Conservation (phyloP, 2,329 filamentous ascomycete species). For the Neopestalotiopsis clavispora region DNA sequence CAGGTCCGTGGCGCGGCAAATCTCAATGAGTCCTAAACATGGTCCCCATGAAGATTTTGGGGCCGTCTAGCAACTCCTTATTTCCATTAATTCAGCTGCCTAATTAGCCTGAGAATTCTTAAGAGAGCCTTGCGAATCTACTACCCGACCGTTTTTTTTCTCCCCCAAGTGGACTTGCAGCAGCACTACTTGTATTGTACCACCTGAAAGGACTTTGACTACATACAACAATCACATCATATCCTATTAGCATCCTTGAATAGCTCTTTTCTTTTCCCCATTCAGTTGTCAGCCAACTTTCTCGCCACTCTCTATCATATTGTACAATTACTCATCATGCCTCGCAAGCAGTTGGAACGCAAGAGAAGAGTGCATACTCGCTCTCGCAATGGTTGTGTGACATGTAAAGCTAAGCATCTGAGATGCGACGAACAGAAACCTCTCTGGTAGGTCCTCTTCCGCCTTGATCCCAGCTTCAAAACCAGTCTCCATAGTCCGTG, state of each 20-base stretch:
- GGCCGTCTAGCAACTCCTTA: background rate
- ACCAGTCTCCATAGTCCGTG: background rate
- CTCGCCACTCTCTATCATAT: background rate
- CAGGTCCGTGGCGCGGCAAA: background rate
- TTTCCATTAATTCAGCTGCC: background rate
- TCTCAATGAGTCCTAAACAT: background rate
- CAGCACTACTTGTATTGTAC: background rate
- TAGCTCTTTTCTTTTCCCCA: background rate
- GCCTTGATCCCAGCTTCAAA: background rate
- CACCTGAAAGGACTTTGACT: background rate
- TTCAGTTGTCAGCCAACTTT: background rate
- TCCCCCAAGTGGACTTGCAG: background rate
- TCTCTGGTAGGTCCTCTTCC: conserved; percentile 28
- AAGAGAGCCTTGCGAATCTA: background rate
- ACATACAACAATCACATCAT: conserved; percentile 1
- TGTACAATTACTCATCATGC: background rate
- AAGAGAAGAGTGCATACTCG: conserved; percentile 23
- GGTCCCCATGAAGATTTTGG: background rate
- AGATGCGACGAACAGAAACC: conserved; percentile 32
- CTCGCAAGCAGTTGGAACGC: conserved; percentile 8
- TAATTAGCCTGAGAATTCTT: background rate
- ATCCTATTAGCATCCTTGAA: background rate
- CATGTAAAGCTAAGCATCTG: conserved; percentile 31
- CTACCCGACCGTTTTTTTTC: background rate
- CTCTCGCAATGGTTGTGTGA: conserved; percentile 31